These are phyloP conservation scores for Phytophthora cryptogea DNA, from an alignment of 352 stramenopile genomes.

Conservation along the genomic window DNA sequence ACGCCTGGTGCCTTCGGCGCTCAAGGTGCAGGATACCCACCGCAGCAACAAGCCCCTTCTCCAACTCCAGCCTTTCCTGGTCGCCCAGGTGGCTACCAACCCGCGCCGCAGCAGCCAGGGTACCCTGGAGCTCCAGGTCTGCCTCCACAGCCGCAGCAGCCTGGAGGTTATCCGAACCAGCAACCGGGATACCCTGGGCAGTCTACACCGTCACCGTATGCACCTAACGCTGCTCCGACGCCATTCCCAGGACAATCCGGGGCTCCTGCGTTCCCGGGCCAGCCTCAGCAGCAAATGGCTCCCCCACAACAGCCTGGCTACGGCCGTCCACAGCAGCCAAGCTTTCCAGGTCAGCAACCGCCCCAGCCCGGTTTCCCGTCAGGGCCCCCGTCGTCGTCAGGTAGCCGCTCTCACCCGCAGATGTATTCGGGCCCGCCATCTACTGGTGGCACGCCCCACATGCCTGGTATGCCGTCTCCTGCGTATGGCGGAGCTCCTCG, in stretches of 20 bases:
- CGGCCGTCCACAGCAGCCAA: constrained; percentile 42
- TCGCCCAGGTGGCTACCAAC: constrained; percentile 42
- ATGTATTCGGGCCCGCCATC: constrained; percentile 50
- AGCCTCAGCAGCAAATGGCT: constrained; percentile 26
- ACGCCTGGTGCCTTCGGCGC: constrained; percentile 38
- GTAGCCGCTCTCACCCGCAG: constrained; percentile 26
- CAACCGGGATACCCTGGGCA: constrained; percentile 44
- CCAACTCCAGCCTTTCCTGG: constrained; percentile 46
- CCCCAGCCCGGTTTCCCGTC: constrained; percentile 46
- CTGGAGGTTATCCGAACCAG: constrained; percentile 34
- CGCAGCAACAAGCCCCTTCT: constrained; percentile 38
- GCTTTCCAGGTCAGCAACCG: constrained; percentile 35
- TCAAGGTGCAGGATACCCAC: constrained; percentile 46
- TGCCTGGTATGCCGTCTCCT: constrained; percentile 32
- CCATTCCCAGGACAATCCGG: constrained; percentile 42
- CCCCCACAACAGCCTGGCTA: constrained; percentile 40
- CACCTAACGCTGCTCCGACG: constrained; percentile 23
- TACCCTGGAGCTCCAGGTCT: constrained; percentile 37
- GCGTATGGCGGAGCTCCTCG: constrained; percentile 36
- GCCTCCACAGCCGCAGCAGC: constrained; percentile 36
- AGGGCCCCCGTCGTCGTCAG: constrained; percentile 57
- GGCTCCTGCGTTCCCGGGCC: constrained; percentile 43
- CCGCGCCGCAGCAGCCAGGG: constrained; percentile 33
- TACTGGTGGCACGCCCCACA: constrained; percentile 30
- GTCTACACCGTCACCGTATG: constrained; percentile 38